Base-by-base conservation (phyloP, 768 basidiomycete genomes). In the Lyophyllum semitale region DNA sequence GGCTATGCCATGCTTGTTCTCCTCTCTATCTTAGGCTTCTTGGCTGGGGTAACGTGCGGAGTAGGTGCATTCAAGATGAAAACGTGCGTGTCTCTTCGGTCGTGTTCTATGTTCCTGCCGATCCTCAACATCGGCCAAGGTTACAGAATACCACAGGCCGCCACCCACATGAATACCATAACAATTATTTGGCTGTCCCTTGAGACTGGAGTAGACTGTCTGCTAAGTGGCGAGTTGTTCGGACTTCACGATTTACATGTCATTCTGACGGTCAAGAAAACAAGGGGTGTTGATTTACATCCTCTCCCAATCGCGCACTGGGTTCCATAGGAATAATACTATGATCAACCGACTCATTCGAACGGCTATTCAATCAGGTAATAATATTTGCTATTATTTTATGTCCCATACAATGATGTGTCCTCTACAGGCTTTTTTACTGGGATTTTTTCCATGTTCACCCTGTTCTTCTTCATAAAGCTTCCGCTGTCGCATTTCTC, bases 331-430 rank as follows among this genome's bases (percentile, higher is more conserved):
- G 47, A 71, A 67, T 15, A 70, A 77, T 51, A 67, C 62, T 1
- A 57, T 73, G 22, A 55, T 73, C 18, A 73, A 71, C 40, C 63
- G 69, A 17, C 63, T 73, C 4, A 72, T 73, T 40, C 67, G 70
- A 20, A 68, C 66, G 22, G 66, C 73, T 8, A 57, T 73, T 8
- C 73, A 73, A 42, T 71, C 72, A 3, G 72, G 73, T 54, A 25
- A 15, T n/a, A 25, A 13, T 12, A 15, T 23, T 17, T 35, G 4
- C 20, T 8, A 15, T 8, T 6, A 3, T 12, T 30, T 13, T 47
- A 22, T 5, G 4, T 20, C 3, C n/a, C 15, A 18, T 5, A 3
- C n/a, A 11, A 17, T 11, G 25, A 43, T 37, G 22, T 18, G 8
- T n/a, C 15, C 6, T 2, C 23, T 18, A 11, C 35, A 48, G 48